Percentiles rank a stretch among this genome's conserved stretches.
phyloP scores from a whole-genome alignment of 352 stramenopile genomes.

The Phytopythium sindhum region DNA sequence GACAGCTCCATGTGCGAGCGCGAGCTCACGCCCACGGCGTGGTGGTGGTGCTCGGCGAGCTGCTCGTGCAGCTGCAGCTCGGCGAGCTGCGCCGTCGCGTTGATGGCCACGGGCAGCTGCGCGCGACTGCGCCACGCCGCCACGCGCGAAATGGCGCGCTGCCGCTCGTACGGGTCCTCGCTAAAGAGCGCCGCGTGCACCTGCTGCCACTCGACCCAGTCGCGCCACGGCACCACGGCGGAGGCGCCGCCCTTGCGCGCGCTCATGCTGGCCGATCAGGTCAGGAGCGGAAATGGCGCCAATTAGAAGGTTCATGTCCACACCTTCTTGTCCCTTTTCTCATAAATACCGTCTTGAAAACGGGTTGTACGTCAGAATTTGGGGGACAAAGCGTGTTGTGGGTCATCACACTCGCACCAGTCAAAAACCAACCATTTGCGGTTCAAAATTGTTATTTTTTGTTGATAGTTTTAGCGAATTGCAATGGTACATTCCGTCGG shows the following conservation, averaged over 20 bases:
- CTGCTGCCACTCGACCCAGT: slow-evolving; percentile 76
- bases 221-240: slow-evolving; percentile 42
- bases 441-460: background rate
- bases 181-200: slow-evolving; percentile 63
- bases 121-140: slow-evolving; percentile 63
- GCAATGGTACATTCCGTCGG: background rate
- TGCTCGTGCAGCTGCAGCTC: slow-evolving; percentile 74
- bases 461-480: background rate
- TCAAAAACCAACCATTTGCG: slow-evolving; percentile 4
- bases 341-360: background rate
- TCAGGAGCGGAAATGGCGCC: background rate
- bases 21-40: slow-evolving; percentile 61
- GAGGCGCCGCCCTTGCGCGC: slow-evolving; percentile 28
- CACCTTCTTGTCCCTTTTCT: background rate
- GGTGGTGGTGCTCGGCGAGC: slow-evolving; percentile 61
- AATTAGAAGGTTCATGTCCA: background rate
- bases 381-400: background rate
- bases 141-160: slow-evolving; percentile 56
- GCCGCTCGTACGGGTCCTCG: slow-evolving; percentile 30
- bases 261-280: slow-evolving; percentile 26
- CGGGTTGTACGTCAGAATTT: background rate
- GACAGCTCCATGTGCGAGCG: slow-evolving; percentile 80
- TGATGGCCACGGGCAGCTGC: slow-evolving; percentile 76
- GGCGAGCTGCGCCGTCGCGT: slow-evolving; percentile 69
- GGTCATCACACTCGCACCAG: background rate